These are phyloP conservation scores for Suhomyces panamericanus DNA, from an alignment of 1,139 yeast species.

Conservation along the genomic window DNA sequence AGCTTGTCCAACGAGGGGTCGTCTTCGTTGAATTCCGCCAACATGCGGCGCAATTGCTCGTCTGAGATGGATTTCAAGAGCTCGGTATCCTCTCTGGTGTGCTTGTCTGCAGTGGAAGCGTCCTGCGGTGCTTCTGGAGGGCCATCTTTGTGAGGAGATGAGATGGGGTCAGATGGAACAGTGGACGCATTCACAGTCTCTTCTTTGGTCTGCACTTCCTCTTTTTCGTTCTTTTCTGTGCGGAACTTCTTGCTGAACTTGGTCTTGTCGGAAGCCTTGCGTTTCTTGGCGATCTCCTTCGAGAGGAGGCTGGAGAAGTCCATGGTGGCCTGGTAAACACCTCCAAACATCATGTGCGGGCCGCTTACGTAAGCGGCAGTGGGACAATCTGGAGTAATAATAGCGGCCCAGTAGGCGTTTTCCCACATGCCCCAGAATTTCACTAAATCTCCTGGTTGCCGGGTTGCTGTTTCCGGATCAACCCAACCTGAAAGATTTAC, in stretches of 20 bases:
- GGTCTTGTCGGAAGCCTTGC: constrained; percentile 12
- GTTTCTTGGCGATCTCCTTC: constrained; percentile 36
- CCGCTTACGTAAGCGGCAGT: neutral
- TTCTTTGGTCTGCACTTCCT: neutral
- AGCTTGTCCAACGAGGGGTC: constrained; percentile 22
- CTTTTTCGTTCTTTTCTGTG: constrained; percentile 1
- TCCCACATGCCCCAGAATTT: neutral
- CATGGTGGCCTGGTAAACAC: too few relatives aligned
- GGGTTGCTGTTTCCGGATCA: neutral
- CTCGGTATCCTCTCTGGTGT: constrained; percentile 12
- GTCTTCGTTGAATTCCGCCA: constrained; percentile 22
- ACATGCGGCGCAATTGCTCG: constrained; percentile 23
- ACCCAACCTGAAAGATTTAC: too few relatives aligned
- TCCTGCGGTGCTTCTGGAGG: neutral
- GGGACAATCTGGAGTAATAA: too few relatives aligned
- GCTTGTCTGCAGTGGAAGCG: neutral
- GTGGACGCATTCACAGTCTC: neutral
- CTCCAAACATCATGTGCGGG: neutral
- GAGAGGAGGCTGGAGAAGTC: constrained; percentile 36
- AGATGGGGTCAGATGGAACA: neutral
- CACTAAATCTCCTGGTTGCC: neutral
- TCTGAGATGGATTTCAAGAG: constrained; percentile 20
- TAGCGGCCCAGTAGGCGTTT: neutral
- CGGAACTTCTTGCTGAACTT: constrained; percentile 2
- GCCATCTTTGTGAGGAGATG: neutral